phyloP scores from a whole-genome alignment of 164 flowering plant species.

The Kalanchoe fedtschenkoi region DNA sequence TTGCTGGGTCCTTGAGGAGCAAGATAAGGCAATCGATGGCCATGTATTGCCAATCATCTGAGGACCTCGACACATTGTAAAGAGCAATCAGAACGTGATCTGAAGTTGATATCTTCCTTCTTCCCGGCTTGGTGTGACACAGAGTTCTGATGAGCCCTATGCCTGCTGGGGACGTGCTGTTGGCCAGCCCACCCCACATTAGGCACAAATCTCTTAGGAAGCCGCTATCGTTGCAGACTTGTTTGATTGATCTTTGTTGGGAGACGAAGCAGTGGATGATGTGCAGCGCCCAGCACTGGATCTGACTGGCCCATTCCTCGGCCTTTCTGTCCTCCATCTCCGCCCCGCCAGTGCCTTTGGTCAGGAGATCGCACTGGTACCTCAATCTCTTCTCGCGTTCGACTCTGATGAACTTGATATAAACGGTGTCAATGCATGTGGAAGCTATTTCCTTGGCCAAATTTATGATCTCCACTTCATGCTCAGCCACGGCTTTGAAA shows the following conservation, averaged over 20 bases:
- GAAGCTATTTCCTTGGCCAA: conserved; percentile 43
- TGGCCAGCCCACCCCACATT: conserved; percentile 81
- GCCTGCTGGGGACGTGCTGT: conserved; percentile 54
- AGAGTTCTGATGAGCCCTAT: conserved; percentile 53
- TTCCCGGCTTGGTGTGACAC: conserved; percentile 53
- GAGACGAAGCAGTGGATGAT: conserved; percentile 67
- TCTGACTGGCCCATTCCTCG: conserved; percentile 87
- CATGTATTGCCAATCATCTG: conserved; percentile 90
- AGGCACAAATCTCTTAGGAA: conserved; percentile 40
- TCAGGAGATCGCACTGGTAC: conserved; percentile 62
- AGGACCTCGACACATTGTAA: conserved; percentile 65
- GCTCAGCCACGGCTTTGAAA: conserved; percentile 31
- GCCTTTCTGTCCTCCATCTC: conserved; percentile 69
- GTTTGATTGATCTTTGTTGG: conserved; percentile 30
- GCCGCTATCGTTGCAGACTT: conserved; percentile 32
- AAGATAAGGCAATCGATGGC: conserved; percentile 64
- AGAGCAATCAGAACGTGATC: conserved; percentile 28
- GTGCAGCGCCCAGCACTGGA: conserved; percentile 74
- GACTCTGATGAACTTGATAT: conserved; percentile 29
- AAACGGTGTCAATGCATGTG: conserved; percentile 40
- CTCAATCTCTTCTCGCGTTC: conserved; percentile 27
- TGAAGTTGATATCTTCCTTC: conserved; percentile 33
- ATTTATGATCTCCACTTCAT: conserved; percentile 39
- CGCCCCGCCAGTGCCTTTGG: conserved; percentile 53
- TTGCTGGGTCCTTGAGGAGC: conserved; percentile 48